phyloP scores from a whole-genome alignment of 257 asterid genomes.

The Echium plantagineum region DNA sequence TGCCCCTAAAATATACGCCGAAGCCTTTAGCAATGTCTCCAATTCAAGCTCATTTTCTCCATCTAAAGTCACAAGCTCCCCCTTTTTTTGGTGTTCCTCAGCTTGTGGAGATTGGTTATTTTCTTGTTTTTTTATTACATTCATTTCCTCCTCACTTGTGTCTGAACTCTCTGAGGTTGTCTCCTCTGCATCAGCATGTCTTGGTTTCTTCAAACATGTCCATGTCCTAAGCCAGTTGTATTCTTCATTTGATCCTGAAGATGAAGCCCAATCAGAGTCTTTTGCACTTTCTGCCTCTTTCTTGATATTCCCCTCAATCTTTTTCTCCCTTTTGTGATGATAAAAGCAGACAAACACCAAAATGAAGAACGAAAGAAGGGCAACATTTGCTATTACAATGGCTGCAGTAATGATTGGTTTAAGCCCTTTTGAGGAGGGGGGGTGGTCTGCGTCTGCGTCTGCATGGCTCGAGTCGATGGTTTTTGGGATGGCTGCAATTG shows the following conservation, averaged over 20 bases:
- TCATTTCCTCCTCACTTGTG: conserved; percentile 22
- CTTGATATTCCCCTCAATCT: conserved; percentile 13
- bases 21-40: conserved; percentile 80
- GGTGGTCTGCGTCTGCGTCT: conserved; percentile 9
- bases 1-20: conserved; percentile 84
- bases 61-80: conserved; percentile 67
- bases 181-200: conserved; percentile 24
- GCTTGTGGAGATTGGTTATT: conserved; percentile 13
- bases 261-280: conserved; percentile 81
- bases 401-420: conserved; percentile 49
- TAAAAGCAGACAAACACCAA: conserved; percentile 31
- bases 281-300: conserved; percentile 36
- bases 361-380: conserved; percentile 46
- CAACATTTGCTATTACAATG: conserved; percentile 57
- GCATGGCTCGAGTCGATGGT: conserved; percentile 37
- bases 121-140: conserved; percentile 6
- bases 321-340: conserved; percentile 34
- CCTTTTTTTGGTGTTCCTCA: conserved; percentile 33
- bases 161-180: conserved; percentile 36
- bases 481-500: conserved; percentile 82
- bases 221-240: conserved; percentile 62
- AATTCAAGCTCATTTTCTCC: conserved; percentile 76
- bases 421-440: conserved; percentile 18
- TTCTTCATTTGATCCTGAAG: conserved; percentile 40
- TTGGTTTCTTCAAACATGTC: conserved; percentile 52